Evolutionary conservation across 164 flowering plant genomes (phyloP), one percentile per base, ranked within the genome.

Genomic region (Euptelea pleiosperma): DNA sequence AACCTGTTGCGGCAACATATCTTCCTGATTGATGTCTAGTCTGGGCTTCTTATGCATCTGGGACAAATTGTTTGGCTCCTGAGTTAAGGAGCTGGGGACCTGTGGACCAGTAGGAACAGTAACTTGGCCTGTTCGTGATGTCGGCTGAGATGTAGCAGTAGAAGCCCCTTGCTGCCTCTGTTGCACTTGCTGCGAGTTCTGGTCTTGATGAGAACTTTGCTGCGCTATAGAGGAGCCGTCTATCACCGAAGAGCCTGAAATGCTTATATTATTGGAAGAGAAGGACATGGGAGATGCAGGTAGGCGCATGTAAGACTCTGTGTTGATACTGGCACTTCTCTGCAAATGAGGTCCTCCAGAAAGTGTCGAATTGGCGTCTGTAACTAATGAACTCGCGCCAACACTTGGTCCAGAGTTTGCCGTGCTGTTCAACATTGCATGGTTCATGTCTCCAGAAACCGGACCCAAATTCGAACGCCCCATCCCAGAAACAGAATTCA

Each of bases 211-310:
- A 58, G 90, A 72, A 56, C 72, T 74, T 56, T 79, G 95, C 61
- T 88, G 96, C 64, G 70, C 77, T 11, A 78, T 65, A 40, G 83
- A 76, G 5, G 95, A 83, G 2, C 89, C 94, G 61, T 88, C 94
- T 65, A 80, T 76, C 10, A 83, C 77, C 18, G 96, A 86, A 5
- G 96, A 83, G 7, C 90, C 94, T 4, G 96, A 86, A 35, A 89
- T 76, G 69, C 97, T 89, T 8, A 88, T 71, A 64, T 90, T 87
- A 62, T 91, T 91, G 11, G 99, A 91, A 6, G 95, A 71, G 64
- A 88, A 94, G 2, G 99, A 94, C 84, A 94, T 65, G 11, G 99
- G 99, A 1, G 96, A 90, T 3, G 96, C 84, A 8, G 96, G 99
- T 50, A 85, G 60, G 11, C 97, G 82, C 77, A 78, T 50, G 59